Conservation (phyloP, 169 alveolate species). For the Plasmodium chabaudi region DNA sequence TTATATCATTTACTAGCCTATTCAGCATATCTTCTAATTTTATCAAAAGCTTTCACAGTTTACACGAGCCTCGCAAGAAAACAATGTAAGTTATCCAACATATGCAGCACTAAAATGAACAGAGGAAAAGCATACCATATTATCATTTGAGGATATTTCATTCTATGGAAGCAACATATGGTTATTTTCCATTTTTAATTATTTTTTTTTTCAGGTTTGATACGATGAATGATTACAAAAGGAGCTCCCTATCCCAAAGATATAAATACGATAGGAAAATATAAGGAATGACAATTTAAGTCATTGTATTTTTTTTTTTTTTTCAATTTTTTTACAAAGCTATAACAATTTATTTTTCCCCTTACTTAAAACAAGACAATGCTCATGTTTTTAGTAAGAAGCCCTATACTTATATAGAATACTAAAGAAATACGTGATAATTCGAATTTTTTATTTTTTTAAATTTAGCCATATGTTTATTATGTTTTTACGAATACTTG, state of each 20-base stretch:
- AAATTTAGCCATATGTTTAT: too few species aligned
- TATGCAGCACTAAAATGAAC: not conserved
- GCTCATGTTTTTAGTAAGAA: not conserved
- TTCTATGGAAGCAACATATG: too few species aligned
- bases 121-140: not conserved
- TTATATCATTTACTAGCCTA: constrained; percentile 11
- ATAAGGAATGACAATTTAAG: constrained; percentile 3
- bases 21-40: constrained; percentile 19
- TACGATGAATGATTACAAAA: constrained; percentile 57
- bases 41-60: constrained; percentile 25
- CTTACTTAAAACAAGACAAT: constrained; percentile 8
- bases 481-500: too few species aligned
- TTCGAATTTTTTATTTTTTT: too few species aligned
- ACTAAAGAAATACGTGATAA: too few species aligned
- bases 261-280: constrained; percentile 48
- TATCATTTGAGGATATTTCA: too few species aligned
- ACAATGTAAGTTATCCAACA: constrained; percentile 39
- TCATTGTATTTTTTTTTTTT: constrained; percentile 3
- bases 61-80: constrained; percentile 26
- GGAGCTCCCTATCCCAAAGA: constrained; percentile 48
- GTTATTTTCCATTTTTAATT: not conserved
- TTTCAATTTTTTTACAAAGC: not conserved
- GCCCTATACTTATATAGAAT: too few species aligned
- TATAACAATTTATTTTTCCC: not conserved
- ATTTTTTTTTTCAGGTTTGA: constrained; percentile 39